Percentiles rank a stretch among this genome's conserved stretches.
These are phyloP conservation scores for Phylloboletellus chloephorus DNA, from an alignment of 1,284 basidiomycete genomes.

Conservation along the genomic window DNA sequence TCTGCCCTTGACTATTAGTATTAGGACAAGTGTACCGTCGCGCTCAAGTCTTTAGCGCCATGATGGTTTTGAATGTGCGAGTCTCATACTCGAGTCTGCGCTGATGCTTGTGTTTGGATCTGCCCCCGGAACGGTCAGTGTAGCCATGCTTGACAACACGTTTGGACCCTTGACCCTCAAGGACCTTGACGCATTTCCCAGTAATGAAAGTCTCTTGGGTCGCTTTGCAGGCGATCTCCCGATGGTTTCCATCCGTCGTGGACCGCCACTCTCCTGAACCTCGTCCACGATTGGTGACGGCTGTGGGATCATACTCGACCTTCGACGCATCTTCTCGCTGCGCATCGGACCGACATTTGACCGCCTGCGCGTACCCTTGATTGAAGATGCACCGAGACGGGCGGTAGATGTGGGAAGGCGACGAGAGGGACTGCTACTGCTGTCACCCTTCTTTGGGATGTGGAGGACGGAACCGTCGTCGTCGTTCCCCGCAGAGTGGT, in stretches of 20 bases:
- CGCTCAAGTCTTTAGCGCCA: conserved; percentile 25
- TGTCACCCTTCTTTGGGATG: conserved; percentile 36
- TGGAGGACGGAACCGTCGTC: conserved; percentile 17
- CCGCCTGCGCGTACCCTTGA: conserved; percentile 47
- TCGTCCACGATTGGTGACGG: conserved; percentile 41
- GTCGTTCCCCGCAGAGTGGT: conserved; percentile 32
- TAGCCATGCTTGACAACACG: conserved; percentile 13
- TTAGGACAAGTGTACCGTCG: conserved; percentile 3
- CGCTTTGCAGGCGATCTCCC: conserved; percentile 59
- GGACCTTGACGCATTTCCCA: conserved; percentile 31
- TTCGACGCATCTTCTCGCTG: conserved; percentile 60
- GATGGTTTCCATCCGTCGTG: conserved; percentile 39
- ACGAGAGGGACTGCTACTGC: conserved; percentile 41
- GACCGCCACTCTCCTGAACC: conserved; percentile 28
- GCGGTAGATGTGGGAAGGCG: conserved; percentile 45
- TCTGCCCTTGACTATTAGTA: conserved; percentile 11
- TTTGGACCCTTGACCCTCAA: conserved; percentile 27
- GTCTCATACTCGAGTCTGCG: conserved; percentile 22
- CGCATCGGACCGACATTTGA: conserved; percentile 71
- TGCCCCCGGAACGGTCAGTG: conserved; percentile 20
- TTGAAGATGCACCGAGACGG: conserved; percentile 35
- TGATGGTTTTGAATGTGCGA: conserved; percentile 20
- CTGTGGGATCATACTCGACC: conserved; percentile 74
- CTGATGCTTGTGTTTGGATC: conserved; percentile 30
- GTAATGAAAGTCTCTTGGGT: conserved; percentile 55